Conservation (phyloP, 108 stramenopile genomes). For the Cyclotella distinguenda region DNA sequence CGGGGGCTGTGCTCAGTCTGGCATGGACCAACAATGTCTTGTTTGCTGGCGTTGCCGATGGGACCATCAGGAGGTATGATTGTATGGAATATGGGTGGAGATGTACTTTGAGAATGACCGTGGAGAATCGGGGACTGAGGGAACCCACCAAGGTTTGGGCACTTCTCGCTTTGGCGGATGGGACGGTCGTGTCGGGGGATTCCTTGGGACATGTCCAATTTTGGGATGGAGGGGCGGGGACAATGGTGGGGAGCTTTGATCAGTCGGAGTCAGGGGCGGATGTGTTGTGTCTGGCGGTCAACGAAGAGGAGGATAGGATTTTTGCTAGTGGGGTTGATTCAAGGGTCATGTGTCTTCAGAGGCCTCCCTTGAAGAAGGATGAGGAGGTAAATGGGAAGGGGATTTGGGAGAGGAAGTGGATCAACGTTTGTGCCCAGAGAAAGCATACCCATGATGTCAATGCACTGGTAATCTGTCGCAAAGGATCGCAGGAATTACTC, state of each 20-base stretch:
- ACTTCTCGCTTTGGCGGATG: conserved; percentile 67
- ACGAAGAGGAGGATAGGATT: conserved; percentile 69
- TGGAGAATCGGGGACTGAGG: conserved; percentile 69
- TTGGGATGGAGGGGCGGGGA: conserved; percentile 88
- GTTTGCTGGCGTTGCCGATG: conserved; percentile 91
- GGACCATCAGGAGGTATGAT: conserved; percentile 84
- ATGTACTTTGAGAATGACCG: conserved; percentile 80
- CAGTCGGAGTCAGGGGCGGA: conserved; percentile 84
- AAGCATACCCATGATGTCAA: conserved; percentile 94
- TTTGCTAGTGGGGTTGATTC: conserved; percentile 95
- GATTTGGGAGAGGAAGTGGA: conserved; percentile 62
- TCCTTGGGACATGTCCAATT: conserved; percentile 89
- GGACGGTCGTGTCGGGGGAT: conserved; percentile 88
- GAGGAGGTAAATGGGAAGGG: neutral
- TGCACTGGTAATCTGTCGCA: conserved; percentile 67
- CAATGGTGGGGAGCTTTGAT: conserved; percentile 73
- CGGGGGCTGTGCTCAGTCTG: conserved; percentile 80
- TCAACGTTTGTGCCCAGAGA: conserved; percentile 76
- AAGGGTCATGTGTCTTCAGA: conserved; percentile 81
- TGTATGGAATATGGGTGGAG: conserved; percentile 50
- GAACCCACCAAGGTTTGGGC: conserved; percentile 88
- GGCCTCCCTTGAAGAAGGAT: conserved; percentile 19
- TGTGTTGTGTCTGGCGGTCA: conserved; percentile 81
- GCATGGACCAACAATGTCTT: conserved; percentile 70
- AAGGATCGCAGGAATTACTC: conserved; percentile 56